phyloP scores from a whole-genome alignment of 495 filamentous ascomycete species.

The Penicillium tannophilum region DNA sequence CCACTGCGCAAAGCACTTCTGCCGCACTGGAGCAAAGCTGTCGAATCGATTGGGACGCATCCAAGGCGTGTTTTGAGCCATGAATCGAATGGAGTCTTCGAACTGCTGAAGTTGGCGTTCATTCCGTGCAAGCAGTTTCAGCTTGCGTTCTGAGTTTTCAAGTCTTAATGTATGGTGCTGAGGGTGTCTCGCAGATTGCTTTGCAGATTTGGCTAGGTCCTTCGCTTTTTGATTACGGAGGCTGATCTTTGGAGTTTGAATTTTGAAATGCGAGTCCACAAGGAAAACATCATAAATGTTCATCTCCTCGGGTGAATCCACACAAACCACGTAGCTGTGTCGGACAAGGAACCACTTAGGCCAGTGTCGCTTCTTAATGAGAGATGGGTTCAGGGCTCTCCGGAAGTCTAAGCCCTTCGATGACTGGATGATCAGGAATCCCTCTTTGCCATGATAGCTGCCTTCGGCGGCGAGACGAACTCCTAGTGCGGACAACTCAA shows the following conservation, averaged over 20 bases:
- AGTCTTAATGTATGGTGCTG: slow-evolving; percentile 85
- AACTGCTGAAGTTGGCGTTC: slow-evolving; percentile 90
- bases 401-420: slow-evolving; percentile 90
- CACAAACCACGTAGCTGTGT: slow-evolving; percentile 95
- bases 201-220: slow-evolving; percentile 61
- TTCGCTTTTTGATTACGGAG: slow-evolving; percentile 66
- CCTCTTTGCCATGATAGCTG: slow-evolving; percentile 97
- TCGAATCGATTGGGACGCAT: slow-evolving; percentile 80
- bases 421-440: slow-evolving; percentile 86
- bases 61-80: slow-evolving; percentile 82
- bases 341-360: slow-evolving; percentile 98
- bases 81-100: slow-evolving; percentile 84
- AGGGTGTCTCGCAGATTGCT: slow-evolving; percentile 64
- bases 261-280: slow-evolving; percentile 79
- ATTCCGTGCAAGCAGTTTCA: slow-evolving; percentile 90
- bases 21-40: slow-evolving; percentile 90
- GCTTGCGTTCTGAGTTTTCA: slow-evolving; percentile 81
- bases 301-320: slow-evolving; percentile 97
- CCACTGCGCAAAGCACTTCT: slow-evolving; percentile 90
- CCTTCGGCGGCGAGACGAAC: slow-evolving; percentile 95
- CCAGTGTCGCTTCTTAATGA: slow-evolving; percentile 76
- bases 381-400: slow-evolving; percentile 71
- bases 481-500: slow-evolving; percentile 92
- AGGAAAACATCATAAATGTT: slow-evolving; percentile 99
- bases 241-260: slow-evolving; percentile 66